Evolutionary conservation across 352 stramenopile species (phyloP), one percentile per base, ranked within the genome.

Genomic region (Globisporangium splendens): DNA sequence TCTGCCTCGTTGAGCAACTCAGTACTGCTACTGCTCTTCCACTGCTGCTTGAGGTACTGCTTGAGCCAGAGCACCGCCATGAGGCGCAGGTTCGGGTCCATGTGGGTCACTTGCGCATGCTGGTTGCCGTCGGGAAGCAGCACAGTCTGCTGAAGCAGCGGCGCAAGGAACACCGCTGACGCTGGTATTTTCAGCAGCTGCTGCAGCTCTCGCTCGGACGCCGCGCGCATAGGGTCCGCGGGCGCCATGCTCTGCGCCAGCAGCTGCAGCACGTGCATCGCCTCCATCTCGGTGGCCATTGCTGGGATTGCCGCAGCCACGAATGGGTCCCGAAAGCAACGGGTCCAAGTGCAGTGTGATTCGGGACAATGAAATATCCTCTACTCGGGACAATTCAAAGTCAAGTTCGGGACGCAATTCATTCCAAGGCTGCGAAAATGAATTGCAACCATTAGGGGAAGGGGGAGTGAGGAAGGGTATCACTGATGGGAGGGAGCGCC

Each of bases 41-140:
- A 81, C 58, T 86, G 76, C 43, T 63, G 56, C 62, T 87, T 84
- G 41, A 87, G 57, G 31, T 72, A 75, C 31, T 93, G 75, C 65
- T 94, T 94, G 50, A 94, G 73, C 82, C 84, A 94, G 14, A 94
- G 67, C 50, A 82, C 74, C 22, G 75, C 77, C 46, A 90, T 62
- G 15, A 94, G 70, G 46, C 82, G 78, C 63, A 88, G 54, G 61
- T 86, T 65, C 15, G 63, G 41, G 54, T 89, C 79, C 28, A 80
- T 33, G 0, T 59, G 46, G 0, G 46, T 46, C 38, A 80, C 51
- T 10, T 69, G 59, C 33, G 43, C 33, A n/a, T 73, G 52, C 38
- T 77, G 73, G 35, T 79, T 63, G 43, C 54, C 54, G 17, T 64
- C 67, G 2, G 70, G 70, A 8, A 79, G 50, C 8, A 75, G 63